A percentile compares a stretch with the other conserved stretches of the same genome.
Conservation (phyloP, 352 stramenopile species). For the Pythium oligandrum region DNA sequence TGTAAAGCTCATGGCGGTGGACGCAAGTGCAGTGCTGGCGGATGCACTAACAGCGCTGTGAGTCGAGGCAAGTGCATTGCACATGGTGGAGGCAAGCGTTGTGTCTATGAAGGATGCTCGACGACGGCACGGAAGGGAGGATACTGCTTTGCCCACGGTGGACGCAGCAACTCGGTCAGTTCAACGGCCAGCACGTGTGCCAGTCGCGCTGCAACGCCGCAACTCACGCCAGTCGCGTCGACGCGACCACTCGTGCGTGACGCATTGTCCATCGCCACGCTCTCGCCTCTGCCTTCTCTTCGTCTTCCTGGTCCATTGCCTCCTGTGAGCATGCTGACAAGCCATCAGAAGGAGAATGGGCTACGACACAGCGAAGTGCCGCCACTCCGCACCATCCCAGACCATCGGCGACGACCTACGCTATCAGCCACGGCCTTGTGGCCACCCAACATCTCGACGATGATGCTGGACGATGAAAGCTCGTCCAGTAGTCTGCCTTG, state of each 20-base stretch:
- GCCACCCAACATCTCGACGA: neutral
- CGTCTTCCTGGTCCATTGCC: slow-evolving; percentile 9
- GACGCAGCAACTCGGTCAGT: slow-evolving; percentile 21
- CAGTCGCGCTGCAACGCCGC: slow-evolving; percentile 8
- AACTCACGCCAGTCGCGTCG: slow-evolving; percentile 13
- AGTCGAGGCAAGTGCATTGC: slow-evolving; percentile 81
- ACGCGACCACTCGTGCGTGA: too few species aligned
- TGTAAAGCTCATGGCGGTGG: slow-evolving; percentile 85
- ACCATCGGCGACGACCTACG: too few species aligned
- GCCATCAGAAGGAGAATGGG: slow-evolving; percentile 7
- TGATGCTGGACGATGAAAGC: neutral
- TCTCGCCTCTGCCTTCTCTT: slow-evolving; percentile 17
- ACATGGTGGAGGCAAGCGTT: slow-evolving; percentile 80
- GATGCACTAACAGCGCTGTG: slow-evolving; percentile 74
- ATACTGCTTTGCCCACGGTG: slow-evolving; percentile 80
- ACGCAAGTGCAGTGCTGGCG: slow-evolving; percentile 56
- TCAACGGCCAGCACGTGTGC: neutral
- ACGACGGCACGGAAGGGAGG: slow-evolving; percentile 78
- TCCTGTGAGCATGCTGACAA: slow-evolving; percentile 11
- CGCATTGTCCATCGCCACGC: slow-evolving; percentile 2
- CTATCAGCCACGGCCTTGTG: neutral
- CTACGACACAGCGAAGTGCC: slow-evolving; percentile 9
- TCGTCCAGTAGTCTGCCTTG: neutral
- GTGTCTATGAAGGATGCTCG: slow-evolving; percentile 60
- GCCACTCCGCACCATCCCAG: slow-evolving; percentile 3